A percentile compares a stretch with the other conserved stretches of the same genome.
phyloP scores from a whole-genome alignment of 2,329 filamentous ascomycete species.

The Pestalotiopsis sp. region DNA sequence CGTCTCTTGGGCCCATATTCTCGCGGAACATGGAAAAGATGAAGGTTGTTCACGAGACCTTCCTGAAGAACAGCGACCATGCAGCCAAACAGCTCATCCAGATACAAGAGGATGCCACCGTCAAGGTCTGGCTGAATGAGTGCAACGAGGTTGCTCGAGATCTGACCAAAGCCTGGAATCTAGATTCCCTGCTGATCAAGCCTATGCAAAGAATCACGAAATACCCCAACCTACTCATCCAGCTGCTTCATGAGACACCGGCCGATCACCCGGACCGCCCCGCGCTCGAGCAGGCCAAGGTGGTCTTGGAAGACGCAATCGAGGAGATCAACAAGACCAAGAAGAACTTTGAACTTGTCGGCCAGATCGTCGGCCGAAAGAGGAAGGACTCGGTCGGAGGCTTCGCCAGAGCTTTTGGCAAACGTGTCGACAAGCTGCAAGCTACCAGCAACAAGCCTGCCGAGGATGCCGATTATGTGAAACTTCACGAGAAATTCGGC shows the following conservation, averaged over 20 bases:
- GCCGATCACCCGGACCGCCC: slow-evolving; percentile 80
- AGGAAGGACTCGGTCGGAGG: slow-evolving; percentile 85
- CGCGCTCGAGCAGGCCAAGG: slow-evolving; percentile 57
- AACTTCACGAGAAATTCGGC: slow-evolving; percentile 82
- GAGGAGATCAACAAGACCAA: slow-evolving; percentile 94
- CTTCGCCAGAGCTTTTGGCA: slow-evolving; percentile 85
- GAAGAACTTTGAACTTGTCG: slow-evolving; percentile 90
- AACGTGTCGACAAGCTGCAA: slow-evolving; percentile 82
- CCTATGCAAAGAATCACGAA: slow-evolving; percentile 94
- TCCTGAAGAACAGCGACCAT: slow-evolving; percentile 63
- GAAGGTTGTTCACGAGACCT: slow-evolving; percentile 62
- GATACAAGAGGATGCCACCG: slow-evolving; percentile 65
- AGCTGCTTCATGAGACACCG: slow-evolving; percentile 78
- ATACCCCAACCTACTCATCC: slow-evolving; percentile 83
- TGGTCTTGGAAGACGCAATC: slow-evolving; percentile 64
- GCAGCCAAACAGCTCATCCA: slow-evolving; percentile 63
- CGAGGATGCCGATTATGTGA: slow-evolving; percentile 81
- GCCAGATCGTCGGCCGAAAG: slow-evolving; percentile 82
- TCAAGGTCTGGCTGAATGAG: slow-evolving; percentile 85
- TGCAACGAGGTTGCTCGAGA: slow-evolving; percentile 92
- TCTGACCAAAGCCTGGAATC: slow-evolving; percentile 89
- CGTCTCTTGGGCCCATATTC: slow-evolving; percentile 56
- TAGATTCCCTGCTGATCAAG: slow-evolving; percentile 96
- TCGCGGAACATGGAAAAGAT: slow-evolving; percentile 59
- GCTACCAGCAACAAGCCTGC: slow-evolving; percentile 60